Evolutionary conservation across 2,329 filamentous ascomycete species (phyloP).

Genomic region (Epichloe typhina): DNA sequence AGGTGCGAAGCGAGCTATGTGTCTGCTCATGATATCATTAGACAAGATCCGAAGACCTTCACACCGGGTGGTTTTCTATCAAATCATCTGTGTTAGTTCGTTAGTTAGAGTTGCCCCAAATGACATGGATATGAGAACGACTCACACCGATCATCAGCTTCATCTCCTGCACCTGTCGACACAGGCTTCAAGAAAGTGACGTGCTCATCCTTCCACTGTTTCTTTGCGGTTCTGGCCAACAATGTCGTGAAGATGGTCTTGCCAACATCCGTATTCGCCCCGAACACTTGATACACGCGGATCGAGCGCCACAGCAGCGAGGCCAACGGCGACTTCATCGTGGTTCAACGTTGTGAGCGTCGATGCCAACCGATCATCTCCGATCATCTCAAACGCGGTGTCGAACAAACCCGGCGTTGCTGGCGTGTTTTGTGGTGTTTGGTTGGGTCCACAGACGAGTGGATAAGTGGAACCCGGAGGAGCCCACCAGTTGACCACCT

Average conservation of each 20-base stretch:
- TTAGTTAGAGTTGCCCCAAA: neutral
- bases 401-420: too few relatives aligned
- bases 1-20: conserved; percentile 46
- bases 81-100: neutral
- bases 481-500: too few relatives aligned
- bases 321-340: conserved; percentile 30
- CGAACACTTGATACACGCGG: conserved; percentile 62
- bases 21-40: conserved; percentile 27
- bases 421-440: conserved; percentile 1
- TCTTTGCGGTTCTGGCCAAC: conserved; percentile 48
- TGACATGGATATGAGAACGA: neutral
- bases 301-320: conserved; percentile 56
- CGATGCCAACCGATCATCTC: neutral
- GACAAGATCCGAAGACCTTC: neutral
- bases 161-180: conserved; percentile 56
- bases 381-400: too few relatives aligned
- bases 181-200: conserved; percentile 68
- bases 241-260: conserved; percentile 72
- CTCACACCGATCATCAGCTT: conserved; percentile 57
- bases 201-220: conserved; percentile 29
- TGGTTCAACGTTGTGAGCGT: neutral
- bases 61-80: neutral
- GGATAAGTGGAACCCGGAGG: neutral
- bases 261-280: conserved; percentile 73
- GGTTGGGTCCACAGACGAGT: conserved; percentile 2